Conservation (phyloP, 2,329 filamentous ascomycete genomes). For the Verticillium albo-atrum region DNA sequence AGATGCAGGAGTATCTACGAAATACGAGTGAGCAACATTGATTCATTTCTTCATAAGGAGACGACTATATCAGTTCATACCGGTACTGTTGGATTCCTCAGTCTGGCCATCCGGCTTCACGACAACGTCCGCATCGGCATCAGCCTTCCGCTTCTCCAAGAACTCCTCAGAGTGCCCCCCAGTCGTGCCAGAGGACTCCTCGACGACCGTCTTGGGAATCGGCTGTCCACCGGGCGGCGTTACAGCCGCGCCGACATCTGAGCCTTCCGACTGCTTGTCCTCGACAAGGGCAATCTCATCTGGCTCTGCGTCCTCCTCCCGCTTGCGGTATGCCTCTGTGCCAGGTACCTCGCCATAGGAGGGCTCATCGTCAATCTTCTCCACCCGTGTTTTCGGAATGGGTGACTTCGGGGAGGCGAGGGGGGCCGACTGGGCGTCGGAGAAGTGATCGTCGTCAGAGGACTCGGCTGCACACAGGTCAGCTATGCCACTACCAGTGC, state of each 20-base stretch:
- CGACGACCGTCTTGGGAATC: slow-evolving; percentile 49
- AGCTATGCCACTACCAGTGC: not conserved
- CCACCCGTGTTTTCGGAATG: slow-evolving; percentile 54
- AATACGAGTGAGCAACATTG: slow-evolving; percentile 16
- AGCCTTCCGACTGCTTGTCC: slow-evolving; percentile 13
- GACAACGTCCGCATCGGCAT: slow-evolving; percentile 50
- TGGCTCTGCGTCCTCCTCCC: slow-evolving; percentile 53
- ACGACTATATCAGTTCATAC: slow-evolving; percentile 23
- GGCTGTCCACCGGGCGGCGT: slow-evolving; percentile 26
- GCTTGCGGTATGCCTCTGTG: slow-evolving; percentile 51
- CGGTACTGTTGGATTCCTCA: slow-evolving; percentile 23
- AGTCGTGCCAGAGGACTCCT: slow-evolving; percentile 43
- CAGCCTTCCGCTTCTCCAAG: slow-evolving; percentile 41
- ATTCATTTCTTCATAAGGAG: slow-evolving; percentile 13
- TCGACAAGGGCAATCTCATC: slow-evolving; percentile 53
- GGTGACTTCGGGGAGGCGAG: slow-evolving; percentile 42
- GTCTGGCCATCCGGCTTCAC: slow-evolving; percentile 39
- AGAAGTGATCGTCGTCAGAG: slow-evolving; percentile 67
- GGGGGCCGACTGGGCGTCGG: slow-evolving; percentile 55
- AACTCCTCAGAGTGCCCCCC: slow-evolving; percentile 39
- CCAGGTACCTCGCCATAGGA: slow-evolving; percentile 59
- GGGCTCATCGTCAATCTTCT: slow-evolving; percentile 53
- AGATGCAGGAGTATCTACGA: slow-evolving; percentile 32
- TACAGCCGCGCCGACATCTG: slow-evolving; percentile 14
- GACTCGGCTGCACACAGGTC: slow-evolving; percentile 32